Percentiles rank a stretch among this genome's conserved stretches.
phyloP scores from a whole-genome alignment of 2,329 filamentous ascomycete species.

The Penicillium freii region DNA sequence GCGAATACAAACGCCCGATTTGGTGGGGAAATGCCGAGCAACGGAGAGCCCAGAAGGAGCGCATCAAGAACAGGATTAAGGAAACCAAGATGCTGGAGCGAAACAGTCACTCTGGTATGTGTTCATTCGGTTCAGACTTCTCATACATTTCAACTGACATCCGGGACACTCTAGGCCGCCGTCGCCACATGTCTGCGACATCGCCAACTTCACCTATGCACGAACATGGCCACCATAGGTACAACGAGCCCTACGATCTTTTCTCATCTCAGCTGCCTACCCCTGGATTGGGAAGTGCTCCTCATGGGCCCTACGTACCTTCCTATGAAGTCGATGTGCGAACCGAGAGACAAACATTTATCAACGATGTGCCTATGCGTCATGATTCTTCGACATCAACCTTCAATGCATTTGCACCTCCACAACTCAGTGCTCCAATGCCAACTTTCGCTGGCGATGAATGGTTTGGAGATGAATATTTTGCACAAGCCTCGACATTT shows the following conservation, averaged over 20 bases:
- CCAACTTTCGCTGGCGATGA: conserved; percentile 65
- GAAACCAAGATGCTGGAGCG: conserved; percentile 93
- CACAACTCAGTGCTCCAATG: conserved; percentile 65
- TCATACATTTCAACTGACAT: background rate
- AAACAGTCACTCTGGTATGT: conserved; percentile 50
- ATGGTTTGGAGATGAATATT: conserved; percentile 71
- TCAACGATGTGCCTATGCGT: conserved; percentile 83
- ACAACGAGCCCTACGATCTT: conserved; percentile 45
- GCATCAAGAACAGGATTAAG: conserved; percentile 97
- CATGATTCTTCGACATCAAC: conserved; percentile 86
- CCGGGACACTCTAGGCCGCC: background rate
- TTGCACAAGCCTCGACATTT: conserved; percentile 55
- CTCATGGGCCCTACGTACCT: conserved; percentile 35
- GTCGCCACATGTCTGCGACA: background rate
- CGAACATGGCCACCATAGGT: conserved; percentile 58
- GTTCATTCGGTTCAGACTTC: background rate
- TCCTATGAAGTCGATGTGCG: conserved; percentile 95
- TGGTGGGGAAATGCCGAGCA: conserved; percentile 74
- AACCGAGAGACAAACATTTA: conserved; percentile 89
- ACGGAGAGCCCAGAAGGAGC: conserved; percentile 92
- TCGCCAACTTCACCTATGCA: conserved; percentile 52
- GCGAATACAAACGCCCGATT: conserved; percentile 93
- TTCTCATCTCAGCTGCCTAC: conserved; percentile 45
- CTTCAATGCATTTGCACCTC: conserved; percentile 84
- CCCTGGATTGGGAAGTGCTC: conserved; percentile 49